Percentiles rank a stretch among this genome's conserved stretches.
These are phyloP conservation scores for Ophiocordyceps camponoti-floridani DNA, from an alignment of 2,329 filamentous ascomycete genomes.

Conservation along the genomic window DNA sequence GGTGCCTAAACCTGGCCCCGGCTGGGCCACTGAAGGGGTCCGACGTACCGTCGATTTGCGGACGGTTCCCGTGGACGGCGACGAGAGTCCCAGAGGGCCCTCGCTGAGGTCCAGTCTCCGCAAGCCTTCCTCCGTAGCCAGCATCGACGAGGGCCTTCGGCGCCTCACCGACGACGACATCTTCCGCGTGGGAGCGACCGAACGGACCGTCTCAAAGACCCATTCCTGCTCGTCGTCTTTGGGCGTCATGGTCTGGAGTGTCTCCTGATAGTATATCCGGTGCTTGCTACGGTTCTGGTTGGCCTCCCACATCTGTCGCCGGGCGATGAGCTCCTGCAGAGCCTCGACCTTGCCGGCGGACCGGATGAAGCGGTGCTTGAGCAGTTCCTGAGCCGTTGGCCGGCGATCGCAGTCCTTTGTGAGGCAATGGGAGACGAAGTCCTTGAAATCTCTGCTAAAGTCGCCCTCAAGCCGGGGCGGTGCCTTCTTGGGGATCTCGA, in stretches of 20 bases:
- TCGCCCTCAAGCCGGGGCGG: constrained; percentile 71
- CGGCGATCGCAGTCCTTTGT: constrained; percentile 80
- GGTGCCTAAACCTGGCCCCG: constrained; percentile 13
- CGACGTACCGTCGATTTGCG: constrained; percentile 39
- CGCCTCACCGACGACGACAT: constrained; percentile 23
- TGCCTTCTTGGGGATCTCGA: constrained; percentile 76
- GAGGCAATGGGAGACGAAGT: constrained; percentile 80
- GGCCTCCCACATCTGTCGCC: constrained; percentile 68
- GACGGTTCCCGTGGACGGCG: constrained; percentile 35
- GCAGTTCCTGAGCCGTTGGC: constrained; percentile 69
- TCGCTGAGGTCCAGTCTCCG: constrained; percentile 44
- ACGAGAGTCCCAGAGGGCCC: constrained; percentile 36
- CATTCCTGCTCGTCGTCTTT: constrained; percentile 65
- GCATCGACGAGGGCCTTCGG: constrained; percentile 38
- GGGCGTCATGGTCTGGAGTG: constrained; percentile 52
- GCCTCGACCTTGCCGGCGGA: constrained; percentile 76
- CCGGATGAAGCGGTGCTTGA: constrained; percentile 78
- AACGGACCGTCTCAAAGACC: constrained; percentile 91
- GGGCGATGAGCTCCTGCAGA: constrained; percentile 70
- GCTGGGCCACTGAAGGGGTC: constrained; percentile 23
- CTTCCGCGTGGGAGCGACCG: constrained; percentile 37
- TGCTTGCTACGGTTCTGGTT: constrained; percentile 50
- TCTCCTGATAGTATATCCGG: constrained; percentile 84
- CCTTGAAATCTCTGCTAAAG: constrained; percentile 82
- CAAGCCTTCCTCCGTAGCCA: constrained; percentile 41